Base-by-base conservation (phyloP, 306 rosid genomes). In the Glycyrrhiza uralensis region DNA sequence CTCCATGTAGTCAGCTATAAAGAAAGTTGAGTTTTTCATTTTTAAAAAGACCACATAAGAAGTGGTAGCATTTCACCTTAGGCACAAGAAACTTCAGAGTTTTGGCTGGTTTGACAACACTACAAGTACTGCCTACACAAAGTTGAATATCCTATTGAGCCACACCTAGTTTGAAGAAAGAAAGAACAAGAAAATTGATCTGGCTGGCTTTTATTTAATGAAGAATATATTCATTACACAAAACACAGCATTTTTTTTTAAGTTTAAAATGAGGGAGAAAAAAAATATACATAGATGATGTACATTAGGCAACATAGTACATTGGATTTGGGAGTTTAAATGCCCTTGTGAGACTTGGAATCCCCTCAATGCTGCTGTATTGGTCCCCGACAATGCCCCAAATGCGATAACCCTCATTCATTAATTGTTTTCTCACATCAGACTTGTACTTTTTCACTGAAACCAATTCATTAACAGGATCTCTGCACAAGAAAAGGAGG, bases 271-370 rank as follows among this genome's bases (percentile, higher is more conserved):
- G 11, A 2, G 18, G 22, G 1, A 2, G 10, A 7, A 62, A 17
- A 35, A 2, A 23, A n/a, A n/a, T n/a, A 26, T 4, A 44, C 6
- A 67, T 38, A 23, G 3, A 49, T 22, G 65, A 3, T 6, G n/a
- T n/a, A 30, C 17, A 54, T 75, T 55, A 78, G 46, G 70, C 70
- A 72, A 72, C 75, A 56, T 79, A 65, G 82, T 79, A 79, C 75
- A 79, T 79, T 45, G 82, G 79, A 65, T 79, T 79, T 64, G 82
- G 82, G 6, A 79, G 79, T 72, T 79, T 79, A 59, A 72, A 79
- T 55, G 69, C 54, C 3, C 78, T 79, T 52, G 0, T 71, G 36
- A 56, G 11, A 39, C 74, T 79, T 24, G 78, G 69, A 56, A 3
- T 14, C 44, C 64, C 78, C 39, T 72, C 54, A 55, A 79, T 54